A percentile compares a stretch with the other conserved stretches of the same genome.
Conservation (phyloP, 768 basidiomycete species). For the Boletellus ananiceps region DNA sequence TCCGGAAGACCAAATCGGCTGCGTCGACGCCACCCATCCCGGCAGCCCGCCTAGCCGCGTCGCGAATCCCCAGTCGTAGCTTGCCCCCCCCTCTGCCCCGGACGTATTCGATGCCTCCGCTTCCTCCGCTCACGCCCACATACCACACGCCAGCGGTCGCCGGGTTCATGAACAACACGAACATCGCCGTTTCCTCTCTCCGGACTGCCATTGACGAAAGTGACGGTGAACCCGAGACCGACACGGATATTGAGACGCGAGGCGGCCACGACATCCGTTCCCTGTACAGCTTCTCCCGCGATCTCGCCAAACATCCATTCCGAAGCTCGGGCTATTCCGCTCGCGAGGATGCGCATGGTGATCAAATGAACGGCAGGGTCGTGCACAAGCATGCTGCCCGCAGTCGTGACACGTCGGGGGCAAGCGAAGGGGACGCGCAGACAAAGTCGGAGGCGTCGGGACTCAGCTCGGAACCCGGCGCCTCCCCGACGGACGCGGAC, state of each 20-base stretch:
- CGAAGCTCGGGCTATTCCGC: conserved; percentile 22
- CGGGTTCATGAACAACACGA: conserved; percentile 34
- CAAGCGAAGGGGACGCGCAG: conserved; percentile 5
- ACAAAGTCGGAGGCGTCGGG: conserved; percentile 15
- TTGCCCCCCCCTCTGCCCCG: conserved; percentile 30
- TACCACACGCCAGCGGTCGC: conserved; percentile 23
- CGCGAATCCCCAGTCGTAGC: conserved; percentile 28
- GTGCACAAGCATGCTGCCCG: conserved; percentile 10
- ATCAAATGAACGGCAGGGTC: conserved; percentile 22
- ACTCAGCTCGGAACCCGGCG: conserved; percentile 15
- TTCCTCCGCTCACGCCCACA: conserved; percentile 25
- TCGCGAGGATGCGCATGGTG: conserved; percentile 19
- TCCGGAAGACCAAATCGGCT: conserved; percentile 34
- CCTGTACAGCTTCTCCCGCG: conserved; percentile 32
- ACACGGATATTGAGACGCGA: conserved; percentile 30
- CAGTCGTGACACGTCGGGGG: conserved; percentile 11
- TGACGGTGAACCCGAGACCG: conserved; percentile 31
- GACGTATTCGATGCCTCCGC: conserved; percentile 31
- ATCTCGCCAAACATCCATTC: conserved; percentile 25
- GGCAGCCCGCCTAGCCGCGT: conserved; percentile 31
- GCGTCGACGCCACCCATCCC: conserved; percentile 34
- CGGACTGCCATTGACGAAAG: conserved; percentile 34
- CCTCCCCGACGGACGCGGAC: conserved; percentile 22
- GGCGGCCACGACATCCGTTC: conserved; percentile 27
- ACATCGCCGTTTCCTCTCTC: conserved; percentile 34